A percentile compares a stretch with the other conserved stretches of the same genome.
Conservation (phyloP, 306 rosid genomes). For the Glycine soja region DNA sequence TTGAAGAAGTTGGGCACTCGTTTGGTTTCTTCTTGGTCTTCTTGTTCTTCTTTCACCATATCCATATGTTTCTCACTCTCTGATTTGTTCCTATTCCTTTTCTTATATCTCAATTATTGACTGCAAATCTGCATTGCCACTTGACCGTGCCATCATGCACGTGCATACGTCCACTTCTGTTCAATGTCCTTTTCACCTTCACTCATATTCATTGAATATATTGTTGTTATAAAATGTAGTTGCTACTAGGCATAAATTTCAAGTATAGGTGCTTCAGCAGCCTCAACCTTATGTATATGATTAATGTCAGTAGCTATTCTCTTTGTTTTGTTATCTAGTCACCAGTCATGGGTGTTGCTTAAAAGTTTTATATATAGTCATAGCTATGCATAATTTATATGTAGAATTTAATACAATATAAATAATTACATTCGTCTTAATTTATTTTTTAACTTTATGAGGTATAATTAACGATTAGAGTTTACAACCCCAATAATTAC, state of each 20-base stretch:
- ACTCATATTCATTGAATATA: background rate
- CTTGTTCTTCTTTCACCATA: background rate
- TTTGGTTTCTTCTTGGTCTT: background rate
- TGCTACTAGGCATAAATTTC: background rate
- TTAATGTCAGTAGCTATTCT: no score
- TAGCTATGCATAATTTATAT: no score
- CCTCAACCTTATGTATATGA: background rate
- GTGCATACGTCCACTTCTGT: conserved; percentile 19
- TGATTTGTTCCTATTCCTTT: background rate
- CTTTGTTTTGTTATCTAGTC: no score
- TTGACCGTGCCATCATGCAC: conserved; percentile 2
- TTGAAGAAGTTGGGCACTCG: background rate
- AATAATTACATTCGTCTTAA: no score
- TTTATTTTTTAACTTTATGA: no score
- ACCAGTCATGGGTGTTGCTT: no score
- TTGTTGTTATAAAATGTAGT: background rate
- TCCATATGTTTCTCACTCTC: background rate
- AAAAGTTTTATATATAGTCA: no score
- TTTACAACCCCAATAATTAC: no score
- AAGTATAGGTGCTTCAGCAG: background rate
- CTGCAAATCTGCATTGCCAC: conserved; percentile 14
- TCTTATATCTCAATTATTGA: background rate
- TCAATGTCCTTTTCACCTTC: background rate
- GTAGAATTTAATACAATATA: no score
- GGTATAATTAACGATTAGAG: no score